A percentile compares a stretch with the other conserved stretches of the same genome.
Evolutionary conservation across 345 rosid genomes (phyloP).

Genomic region (Acer campestre): DNA sequence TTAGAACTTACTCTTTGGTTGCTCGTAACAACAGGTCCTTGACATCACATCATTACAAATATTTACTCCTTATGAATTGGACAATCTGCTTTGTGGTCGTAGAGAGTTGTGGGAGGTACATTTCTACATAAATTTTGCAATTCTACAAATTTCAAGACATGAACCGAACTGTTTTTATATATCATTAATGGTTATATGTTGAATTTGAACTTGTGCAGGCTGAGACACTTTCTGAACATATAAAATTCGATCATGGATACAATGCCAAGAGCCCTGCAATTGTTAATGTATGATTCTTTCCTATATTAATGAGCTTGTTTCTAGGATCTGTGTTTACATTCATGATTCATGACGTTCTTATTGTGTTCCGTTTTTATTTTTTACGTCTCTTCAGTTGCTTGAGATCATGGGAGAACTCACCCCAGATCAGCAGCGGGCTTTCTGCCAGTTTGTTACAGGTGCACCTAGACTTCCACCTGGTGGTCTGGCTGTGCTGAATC

Average conservation of each 20-base stretch:
- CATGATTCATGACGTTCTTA: background rate
- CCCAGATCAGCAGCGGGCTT: conserved; percentile 95
- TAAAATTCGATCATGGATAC: conserved; percentile 98
- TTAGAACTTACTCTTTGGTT: background rate
- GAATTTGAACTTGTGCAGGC: conserved; percentile 51
- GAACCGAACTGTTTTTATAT: background rate
- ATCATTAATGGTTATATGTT: conserved; percentile 4
- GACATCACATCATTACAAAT: conserved; percentile 90
- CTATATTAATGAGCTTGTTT: background rate
- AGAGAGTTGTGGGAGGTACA: conserved; percentile 98
- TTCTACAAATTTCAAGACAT: background rate
- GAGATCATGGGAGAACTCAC: conserved; percentile 98
- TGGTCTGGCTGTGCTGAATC: conserved; percentile 92
- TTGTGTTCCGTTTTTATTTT: conserved; percentile 5
- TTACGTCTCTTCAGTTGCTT: conserved; percentile 54
- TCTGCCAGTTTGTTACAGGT: conserved; percentile 98
- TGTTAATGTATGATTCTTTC: conserved; percentile 53
- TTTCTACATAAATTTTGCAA: background rate
- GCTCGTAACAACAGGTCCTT: conserved; percentile 67
- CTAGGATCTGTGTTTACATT: background rate
- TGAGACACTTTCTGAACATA: conserved; percentile 86
- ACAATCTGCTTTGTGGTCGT: conserved; percentile 93
- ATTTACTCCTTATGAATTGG: conserved; percentile 86
- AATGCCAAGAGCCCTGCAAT: conserved; percentile 96
- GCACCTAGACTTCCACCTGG: conserved; percentile 99